A percentile compares a stretch with the other conserved stretches of the same genome.
phyloP scores from a whole-genome alignment of 305 asterid species.

The Fraxinus velutina region DNA sequence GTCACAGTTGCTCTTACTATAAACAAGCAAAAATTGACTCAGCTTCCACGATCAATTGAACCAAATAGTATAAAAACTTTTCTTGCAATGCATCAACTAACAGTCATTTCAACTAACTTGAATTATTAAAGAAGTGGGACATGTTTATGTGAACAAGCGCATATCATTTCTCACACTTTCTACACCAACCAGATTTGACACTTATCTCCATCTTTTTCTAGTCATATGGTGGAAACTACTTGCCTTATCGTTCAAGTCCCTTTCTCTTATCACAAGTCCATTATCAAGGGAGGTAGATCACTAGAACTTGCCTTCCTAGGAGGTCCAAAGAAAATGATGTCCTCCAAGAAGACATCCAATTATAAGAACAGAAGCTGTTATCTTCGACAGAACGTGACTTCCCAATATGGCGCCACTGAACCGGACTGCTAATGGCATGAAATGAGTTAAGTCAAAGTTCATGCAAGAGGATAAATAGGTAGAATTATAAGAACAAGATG shows the following conservation, averaged over 20 bases:
- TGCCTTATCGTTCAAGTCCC: background rate
- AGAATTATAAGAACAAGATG: background rate
- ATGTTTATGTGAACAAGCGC: background rate
- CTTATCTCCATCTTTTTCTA: conserved; percentile 8
- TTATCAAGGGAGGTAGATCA: background rate
- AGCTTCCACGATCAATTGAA: conserved; percentile 14
- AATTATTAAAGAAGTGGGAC: conserved; percentile 26
- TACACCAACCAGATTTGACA: background rate
- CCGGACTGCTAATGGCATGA: background rate
- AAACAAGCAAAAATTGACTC: conserved; percentile 3
- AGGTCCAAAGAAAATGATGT: background rate
- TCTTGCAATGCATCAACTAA: background rate
- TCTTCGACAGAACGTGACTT: background rate
- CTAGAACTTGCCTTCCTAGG: background rate
- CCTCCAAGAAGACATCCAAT: background rate
- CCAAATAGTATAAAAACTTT: background rate
- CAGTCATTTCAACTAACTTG: conserved; percentile 18
- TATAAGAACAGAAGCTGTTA: background rate
- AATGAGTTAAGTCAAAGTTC: background rate
- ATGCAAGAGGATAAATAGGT: background rate
- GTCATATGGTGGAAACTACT: background rate
- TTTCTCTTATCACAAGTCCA: conserved; percentile 2
- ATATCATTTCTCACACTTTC: conserved; percentile 13
- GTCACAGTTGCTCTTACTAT: background rate
- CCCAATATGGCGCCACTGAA: background rate